These are phyloP conservation scores for Aspergillus intermedius DNA, from an alignment of 2,329 filamentous ascomycete genomes.

Conservation along the genomic window DNA sequence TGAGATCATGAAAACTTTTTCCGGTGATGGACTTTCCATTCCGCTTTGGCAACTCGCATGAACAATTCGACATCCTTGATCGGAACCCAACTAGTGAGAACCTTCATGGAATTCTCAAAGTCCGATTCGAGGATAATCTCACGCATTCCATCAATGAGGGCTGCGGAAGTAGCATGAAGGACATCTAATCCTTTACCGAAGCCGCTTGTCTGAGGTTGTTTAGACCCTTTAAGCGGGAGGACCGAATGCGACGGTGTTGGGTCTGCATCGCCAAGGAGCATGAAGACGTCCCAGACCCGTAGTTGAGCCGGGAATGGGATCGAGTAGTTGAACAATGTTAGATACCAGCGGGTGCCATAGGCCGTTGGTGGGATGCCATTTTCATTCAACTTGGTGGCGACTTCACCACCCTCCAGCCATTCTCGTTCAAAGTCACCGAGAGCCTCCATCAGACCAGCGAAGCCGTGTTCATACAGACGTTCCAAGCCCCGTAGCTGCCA, in stretches of 20 bases:
- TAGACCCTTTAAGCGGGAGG: background rate
- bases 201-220: constrained; percentile 21
- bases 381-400: constrained; percentile 70
- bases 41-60: constrained; percentile 81
- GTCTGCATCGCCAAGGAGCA: constrained; percentile 75
- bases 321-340: constrained; percentile 95
- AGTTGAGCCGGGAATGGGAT: constrained; percentile 92
- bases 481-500: constrained; percentile 86
- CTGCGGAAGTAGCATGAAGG: constrained; percentile 81
- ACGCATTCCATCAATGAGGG: constrained; percentile 81
- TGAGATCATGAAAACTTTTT: constrained; percentile 24
- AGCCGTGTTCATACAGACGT: constrained; percentile 74
- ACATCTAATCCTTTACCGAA: constrained; percentile 70
- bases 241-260: constrained; percentile 12
- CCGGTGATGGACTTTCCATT: constrained; percentile 67
- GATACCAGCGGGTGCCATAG: constrained; percentile 96
- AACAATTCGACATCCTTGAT: constrained; percentile 90
- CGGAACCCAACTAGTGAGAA: constrained; percentile 86
- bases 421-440: constrained; percentile 75
- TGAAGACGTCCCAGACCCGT: constrained; percentile 95
- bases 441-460: constrained; percentile 78
- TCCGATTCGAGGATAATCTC: constrained; percentile 87
- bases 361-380: constrained; percentile 77
- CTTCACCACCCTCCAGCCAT: constrained; percentile 73
- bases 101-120: constrained; percentile 98